Base-by-base conservation (phyloP, 176 grass and related monocot species). In the Phragmites australis region DNA sequence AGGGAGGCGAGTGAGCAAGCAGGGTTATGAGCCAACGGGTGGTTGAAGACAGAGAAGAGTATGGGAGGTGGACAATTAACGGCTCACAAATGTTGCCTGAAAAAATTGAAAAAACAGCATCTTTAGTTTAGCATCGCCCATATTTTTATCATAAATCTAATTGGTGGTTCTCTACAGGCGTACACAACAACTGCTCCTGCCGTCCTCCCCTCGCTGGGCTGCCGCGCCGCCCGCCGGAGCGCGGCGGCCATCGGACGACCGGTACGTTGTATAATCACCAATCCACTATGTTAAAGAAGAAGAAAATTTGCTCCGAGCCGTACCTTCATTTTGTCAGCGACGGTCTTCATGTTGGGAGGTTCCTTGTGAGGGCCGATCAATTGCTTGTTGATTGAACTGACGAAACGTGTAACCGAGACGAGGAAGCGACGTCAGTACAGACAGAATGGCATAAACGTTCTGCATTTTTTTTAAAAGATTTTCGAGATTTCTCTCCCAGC, bases 351-450 rank as follows among this genome's bases (percentile, higher is more conserved):
- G 45, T 64, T 74, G 6, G 94, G 94, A 63, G 94, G 94, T 65
- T 97, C 91, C 78, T 91, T 93, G 61, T 97, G 94, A 48, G 91
- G 94, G 9, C 75, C 85, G 2, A 85, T 18, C 14, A 93, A 43
- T 6, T 93, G 76, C 79, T 89, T 91, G 87, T 97, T 97, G 47
- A 91, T 78, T 0, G 84, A 89, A 72, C 94, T 97, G 64, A 46
- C 16, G 50, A 78, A 25, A 40, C 9, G 30, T 1, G 31, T 5
- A 1, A 3, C 2, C 5, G 57, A 13, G 26, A 25, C 2, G 63
- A 68, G 56, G 9, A 40, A 45, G 66, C 13, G 6, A 42, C 71
- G 30, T 69, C 22, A 70, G 79, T 58, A 25, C 49, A 13, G 26
- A 6, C 18, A 70, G 21, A 39, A 65, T 9, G 59, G 59, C 15